Base-by-base conservation (phyloP, 331 rosid species). In the Spiraea crenata region DNA sequence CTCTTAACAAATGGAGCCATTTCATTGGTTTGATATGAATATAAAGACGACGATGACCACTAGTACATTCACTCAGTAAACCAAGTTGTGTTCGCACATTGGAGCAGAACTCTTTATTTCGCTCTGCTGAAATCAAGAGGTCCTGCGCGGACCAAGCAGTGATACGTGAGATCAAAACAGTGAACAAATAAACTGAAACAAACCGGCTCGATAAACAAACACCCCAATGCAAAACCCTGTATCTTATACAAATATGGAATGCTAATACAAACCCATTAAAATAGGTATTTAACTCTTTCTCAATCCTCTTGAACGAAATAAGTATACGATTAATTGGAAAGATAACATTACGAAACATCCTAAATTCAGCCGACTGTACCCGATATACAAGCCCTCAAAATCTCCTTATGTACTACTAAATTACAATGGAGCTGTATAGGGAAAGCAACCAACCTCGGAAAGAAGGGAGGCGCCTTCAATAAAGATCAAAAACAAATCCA, bases 331-430 rank as follows among this genome's bases (percentile, higher is more conserved):
- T 40, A 54, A 69, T 9, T 35, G 37, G 14, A 44, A 44, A 63
- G 31, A 69, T 34, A 55, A 47, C 41, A 65, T 58, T 34, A 55
- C 25, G 41, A 39, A 35, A 8, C 41, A n/a, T 12, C 57, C 62
- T 57, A 72, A 35, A 76, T 15, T 61, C 49, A 41, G 76, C 71
- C 48, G 39, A 77, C 85, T 70, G 66, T 74, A 77, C 82, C 78
- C 34, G 72, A 80, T 72, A 63, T 68, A 72, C 75, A 72, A 66
- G 79, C 81, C 77, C 74, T 77, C 82, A 78, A 78, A 78, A 82
- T 78, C 86, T 82, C 65, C 67, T 78, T 82, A 77, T 77, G 80
- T 77, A 77, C 82, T 59, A 63, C 77, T 77, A 77, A 56, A 74
- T 60, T 82, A 77, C 82, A 77, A 61, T 59, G 71, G 80, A 70